Evolutionary conservation across 257 asterid species (phyloP).

Genomic region (Solanum clarkiae): DNA sequence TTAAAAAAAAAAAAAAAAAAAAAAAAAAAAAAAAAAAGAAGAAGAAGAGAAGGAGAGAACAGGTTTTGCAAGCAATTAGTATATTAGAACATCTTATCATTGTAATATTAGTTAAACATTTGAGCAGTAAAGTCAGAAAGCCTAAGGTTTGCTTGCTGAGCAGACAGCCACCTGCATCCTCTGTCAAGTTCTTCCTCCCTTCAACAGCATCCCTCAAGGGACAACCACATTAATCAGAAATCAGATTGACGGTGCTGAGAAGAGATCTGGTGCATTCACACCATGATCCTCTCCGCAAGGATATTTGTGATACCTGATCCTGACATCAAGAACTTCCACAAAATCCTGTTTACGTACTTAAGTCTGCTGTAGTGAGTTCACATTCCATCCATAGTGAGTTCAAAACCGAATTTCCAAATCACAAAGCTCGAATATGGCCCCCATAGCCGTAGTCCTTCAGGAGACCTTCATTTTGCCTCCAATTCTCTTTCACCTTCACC

Average conservation of each 20-base stretch:
- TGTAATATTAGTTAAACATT: background rate
- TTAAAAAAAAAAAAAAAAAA: background rate
- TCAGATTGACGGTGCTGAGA: background rate
- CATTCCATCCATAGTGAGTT: background rate
- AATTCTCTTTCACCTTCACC: conserved; percentile 87
- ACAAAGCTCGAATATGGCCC: conserved; percentile 65
- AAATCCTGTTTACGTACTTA: background rate
- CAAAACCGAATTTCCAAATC: conserved; percentile 11
- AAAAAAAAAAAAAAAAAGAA: too few relatives aligned
- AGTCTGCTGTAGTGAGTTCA: background rate
- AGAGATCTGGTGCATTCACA: background rate
- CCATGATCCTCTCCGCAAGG: background rate
- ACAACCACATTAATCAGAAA: background rate
- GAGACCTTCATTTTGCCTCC: conserved; percentile 98
- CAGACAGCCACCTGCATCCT: background rate
- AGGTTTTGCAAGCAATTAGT: background rate
- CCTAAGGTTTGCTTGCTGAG: background rate
- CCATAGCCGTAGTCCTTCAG: conserved; percentile 82
- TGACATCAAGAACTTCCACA: background rate
- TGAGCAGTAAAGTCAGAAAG: background rate
- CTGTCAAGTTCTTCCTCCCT: background rate
- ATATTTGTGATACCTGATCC: background rate
- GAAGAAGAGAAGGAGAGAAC: too few relatives aligned
- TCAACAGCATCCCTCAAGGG: background rate
- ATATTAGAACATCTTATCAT: background rate